Evolutionary conservation across 345 rosid species (phyloP).

Genomic region (Eucalyptus viminalis): DNA sequence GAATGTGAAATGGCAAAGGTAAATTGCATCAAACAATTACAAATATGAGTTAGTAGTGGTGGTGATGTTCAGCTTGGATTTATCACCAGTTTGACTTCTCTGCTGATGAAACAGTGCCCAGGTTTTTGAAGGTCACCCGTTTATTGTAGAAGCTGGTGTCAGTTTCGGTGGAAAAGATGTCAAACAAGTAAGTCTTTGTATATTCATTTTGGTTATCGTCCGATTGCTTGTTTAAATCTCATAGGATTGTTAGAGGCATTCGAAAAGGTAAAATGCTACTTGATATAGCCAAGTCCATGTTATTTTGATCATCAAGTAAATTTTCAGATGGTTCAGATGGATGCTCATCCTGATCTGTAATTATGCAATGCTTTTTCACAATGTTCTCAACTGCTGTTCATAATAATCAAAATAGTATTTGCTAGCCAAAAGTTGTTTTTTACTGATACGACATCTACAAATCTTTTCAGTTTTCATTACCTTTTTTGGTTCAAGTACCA

Average conservation of each 20-base stretch:
- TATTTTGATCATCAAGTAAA: not conserved
- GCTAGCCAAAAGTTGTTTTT: not conserved
- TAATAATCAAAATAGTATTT: not conserved
- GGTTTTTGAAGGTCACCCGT: conserved; percentile 98
- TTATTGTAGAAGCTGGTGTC: conserved; percentile 96
- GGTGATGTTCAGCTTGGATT: not conserved
- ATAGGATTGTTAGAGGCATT: not conserved
- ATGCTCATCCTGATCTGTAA: not conserved
- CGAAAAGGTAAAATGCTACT: not conserved
- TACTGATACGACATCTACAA: not conserved
- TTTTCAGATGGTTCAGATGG: not conserved
- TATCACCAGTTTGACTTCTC: not conserved
- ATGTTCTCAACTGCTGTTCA: not conserved
- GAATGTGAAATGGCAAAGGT: not conserved
- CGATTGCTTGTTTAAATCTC: not conserved
- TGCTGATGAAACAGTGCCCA: conserved; percentile 60
- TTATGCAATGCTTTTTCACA: not conserved
- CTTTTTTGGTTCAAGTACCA: not conserved
- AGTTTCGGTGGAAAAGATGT: conserved; percentile 96
- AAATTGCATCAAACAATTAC: not conserved
- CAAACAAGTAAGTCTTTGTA: conserved; percentile 47
- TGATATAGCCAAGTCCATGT: not conserved
- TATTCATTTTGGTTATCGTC: not conserved
- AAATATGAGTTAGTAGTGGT: not conserved
- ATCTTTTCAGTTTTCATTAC: not conserved